Percentiles rank a stretch among this genome's conserved stretches.
These are phyloP conservation scores for Oryza brachyantha DNA, from an alignment of 176 grass and related monocot genomes.

Conservation along the genomic window DNA sequence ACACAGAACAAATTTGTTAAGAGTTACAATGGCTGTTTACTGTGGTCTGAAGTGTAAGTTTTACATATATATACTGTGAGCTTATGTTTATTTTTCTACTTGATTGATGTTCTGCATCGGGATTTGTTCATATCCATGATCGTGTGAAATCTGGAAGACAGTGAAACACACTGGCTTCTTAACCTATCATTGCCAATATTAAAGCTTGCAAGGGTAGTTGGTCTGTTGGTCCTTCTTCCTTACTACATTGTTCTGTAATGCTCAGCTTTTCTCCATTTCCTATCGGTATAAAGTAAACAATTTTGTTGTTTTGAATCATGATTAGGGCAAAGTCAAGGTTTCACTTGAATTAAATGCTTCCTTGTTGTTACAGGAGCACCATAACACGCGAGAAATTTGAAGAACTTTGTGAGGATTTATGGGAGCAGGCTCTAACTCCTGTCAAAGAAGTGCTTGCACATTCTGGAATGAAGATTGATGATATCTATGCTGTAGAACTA, in stretches of 20 bases:
- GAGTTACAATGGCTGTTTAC: background rate
- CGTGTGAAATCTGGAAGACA: background rate
- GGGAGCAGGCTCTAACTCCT: constrained; percentile 86
- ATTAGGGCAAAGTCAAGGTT: background rate
- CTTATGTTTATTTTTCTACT: background rate
- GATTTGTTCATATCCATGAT: background rate
- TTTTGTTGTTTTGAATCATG: background rate
- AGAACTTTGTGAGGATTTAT: constrained; percentile 94
- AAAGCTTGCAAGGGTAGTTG: background rate
- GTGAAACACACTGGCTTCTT: background rate
- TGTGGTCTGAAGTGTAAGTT: background rate
- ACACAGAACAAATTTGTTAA: constrained; percentile 5
- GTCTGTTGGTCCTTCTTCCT: background rate
- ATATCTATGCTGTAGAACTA: constrained; percentile 92
- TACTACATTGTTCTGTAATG: background rate
- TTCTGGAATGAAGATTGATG: constrained; percentile 82
- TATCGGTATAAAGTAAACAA: background rate
- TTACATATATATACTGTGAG: background rate
- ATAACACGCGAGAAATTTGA: constrained; percentile 98
- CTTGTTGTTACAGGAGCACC: constrained; percentile 69
- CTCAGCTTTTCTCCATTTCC: constrained; percentile 10
- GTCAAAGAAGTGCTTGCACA: constrained; percentile 75
- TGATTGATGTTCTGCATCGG: background rate
- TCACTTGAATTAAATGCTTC: constrained; percentile 6
- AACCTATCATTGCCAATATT: constrained; percentile 16